These are phyloP conservation scores for Botrytis cinerea DNA, from an alignment of 2,329 filamentous ascomycete species.

Conservation along the genomic window DNA sequence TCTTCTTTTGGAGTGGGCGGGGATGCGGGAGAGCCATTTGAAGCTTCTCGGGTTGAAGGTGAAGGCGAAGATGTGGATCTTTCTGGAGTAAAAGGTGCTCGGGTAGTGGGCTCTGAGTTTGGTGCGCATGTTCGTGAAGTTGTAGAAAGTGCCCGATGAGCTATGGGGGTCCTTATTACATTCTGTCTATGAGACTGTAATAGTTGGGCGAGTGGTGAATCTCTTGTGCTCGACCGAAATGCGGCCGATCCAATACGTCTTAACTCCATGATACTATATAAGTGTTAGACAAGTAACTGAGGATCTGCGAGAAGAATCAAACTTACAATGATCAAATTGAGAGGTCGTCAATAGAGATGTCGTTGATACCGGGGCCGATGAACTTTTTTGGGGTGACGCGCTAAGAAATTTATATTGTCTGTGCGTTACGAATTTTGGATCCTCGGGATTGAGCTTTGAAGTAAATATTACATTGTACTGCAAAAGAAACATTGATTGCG, in stretches of 20 bases:
- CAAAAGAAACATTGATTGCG: conserved; percentile 1
- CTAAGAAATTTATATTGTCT: conserved; percentile 22
- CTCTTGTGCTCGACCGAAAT: conserved; percentile 11
- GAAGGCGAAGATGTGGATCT: background rate
- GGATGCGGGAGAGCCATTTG: background rate
- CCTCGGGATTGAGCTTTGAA: background rate
- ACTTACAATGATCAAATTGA: conserved; percentile 31
- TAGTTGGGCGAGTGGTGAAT: conserved; percentile 3
- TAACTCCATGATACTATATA: conserved; percentile 40
- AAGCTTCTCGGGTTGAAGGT: background rate
- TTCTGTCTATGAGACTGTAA: conserved; percentile 1
- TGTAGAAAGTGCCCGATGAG: conserved; percentile 14
- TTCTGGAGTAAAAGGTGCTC: background rate
- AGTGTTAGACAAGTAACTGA: conserved; percentile 24
- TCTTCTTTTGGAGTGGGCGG: conserved; percentile 22
- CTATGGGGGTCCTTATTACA: conserved; percentile 1
- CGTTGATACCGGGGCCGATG: conserved; percentile 27
- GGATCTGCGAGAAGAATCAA: conserved; percentile 24
- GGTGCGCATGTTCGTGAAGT: background rate
- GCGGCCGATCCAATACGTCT: conserved; percentile 30
- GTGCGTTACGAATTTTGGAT: conserved; percentile 20
- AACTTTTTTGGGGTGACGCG: conserved; percentile 22
- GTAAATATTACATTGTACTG: background rate
- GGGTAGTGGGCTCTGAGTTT: conserved; percentile 11
- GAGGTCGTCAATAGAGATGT: conserved; percentile 27